A percentile compares a stretch with the other conserved stretches of the same genome.
These are phyloP conservation scores for Heliocybe sulcata DNA, from an alignment of 1,284 basidiomycete species.

Conservation along the genomic window DNA sequence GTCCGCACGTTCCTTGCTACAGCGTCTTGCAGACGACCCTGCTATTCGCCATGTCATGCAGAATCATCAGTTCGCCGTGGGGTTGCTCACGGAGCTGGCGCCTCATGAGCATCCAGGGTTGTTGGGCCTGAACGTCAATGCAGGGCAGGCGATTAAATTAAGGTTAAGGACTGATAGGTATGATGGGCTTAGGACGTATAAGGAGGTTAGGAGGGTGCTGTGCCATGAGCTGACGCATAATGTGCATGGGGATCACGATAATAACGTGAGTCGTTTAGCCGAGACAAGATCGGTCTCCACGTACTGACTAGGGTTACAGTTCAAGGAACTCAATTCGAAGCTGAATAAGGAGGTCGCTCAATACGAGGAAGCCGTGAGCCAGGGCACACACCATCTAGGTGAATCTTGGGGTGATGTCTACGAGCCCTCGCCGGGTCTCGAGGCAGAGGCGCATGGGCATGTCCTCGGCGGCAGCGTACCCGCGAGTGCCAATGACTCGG, in stretches of 20 bases:
- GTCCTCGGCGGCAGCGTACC: slow-evolving; percentile 37
- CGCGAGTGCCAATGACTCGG: slow-evolving; percentile 28
- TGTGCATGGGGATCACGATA: slow-evolving; percentile 62
- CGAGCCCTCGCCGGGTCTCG: slow-evolving; percentile 43
- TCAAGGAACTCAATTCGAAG: slow-evolving; percentile 70
- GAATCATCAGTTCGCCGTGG: slow-evolving; percentile 56
- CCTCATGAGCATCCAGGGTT: slow-evolving; percentile 68
- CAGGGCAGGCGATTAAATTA: slow-evolving; percentile 56
- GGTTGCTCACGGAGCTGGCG: slow-evolving; percentile 64
- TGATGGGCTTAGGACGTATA: slow-evolving; percentile 64
- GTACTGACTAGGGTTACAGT: slow-evolving; percentile 28
- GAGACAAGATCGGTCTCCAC: neutral
- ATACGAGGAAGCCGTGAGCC: slow-evolving; percentile 46
- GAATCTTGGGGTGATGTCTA: slow-evolving; percentile 33
- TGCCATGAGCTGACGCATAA: slow-evolving; percentile 78
- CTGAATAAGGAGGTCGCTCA: slow-evolving; percentile 67
- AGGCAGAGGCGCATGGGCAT: slow-evolving; percentile 41
- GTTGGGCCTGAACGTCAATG: slow-evolving; percentile 64
- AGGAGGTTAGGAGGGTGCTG: slow-evolving; percentile 57
- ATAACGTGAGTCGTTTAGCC: slow-evolving; percentile 44
- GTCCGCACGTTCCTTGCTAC: slow-evolving; percentile 44
- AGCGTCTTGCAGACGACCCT: slow-evolving; percentile 56
- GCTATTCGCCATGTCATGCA: slow-evolving; percentile 67
- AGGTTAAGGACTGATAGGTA: slow-evolving; percentile 63
- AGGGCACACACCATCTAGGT: slow-evolving; percentile 48